Base-by-base conservation (phyloP, 805 yeast genomes). In the Metschnikowia picachoensis region DNA sequence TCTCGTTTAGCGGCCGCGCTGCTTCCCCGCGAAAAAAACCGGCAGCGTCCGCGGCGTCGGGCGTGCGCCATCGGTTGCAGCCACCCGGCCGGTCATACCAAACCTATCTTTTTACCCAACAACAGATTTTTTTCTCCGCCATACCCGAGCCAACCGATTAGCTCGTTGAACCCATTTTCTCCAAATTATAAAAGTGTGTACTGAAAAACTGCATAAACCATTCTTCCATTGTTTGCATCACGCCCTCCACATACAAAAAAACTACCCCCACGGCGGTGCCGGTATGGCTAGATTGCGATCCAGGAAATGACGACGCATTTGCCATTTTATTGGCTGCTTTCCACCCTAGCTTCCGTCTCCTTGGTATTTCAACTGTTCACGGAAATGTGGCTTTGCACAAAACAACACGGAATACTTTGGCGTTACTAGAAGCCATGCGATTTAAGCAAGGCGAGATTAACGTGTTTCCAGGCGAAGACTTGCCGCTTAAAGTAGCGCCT, bases 201-300 rank as follows among this genome's bases (percentile, higher is more conserved):
- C 7, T 2, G 25, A 20, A 20, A 20, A 5, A 3, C 2, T 3
- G 1, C 25, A 20, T 7, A 20, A 20, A 20, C 7, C 6, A 20
- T 20, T 4, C 25, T 4, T 20, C 7, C 25, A 20, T 20, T 20
- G 7, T 5, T 20, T 13, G 9, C 35, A 35, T 9, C 34, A 43
- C 40, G 48, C 48, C 51, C 25, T 29, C 43, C 15, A 39, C 34
- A 15, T 16, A 37, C 16, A 4, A 36, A 31, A 4, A 36, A 31
- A 10, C 33, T n/a, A 28, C 34, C 10, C 43, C 43, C 2, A 14
- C 15, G n/a, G 37, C 46, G 11, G 56, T 70, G 2, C 95, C 95
- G 0, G 58, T 89, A 5, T 89, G 96, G 96, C 64, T 89, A 11
- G 96, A 89, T 65, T 89, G 96, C 63, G 96, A 89, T 60, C 95